Base-by-base conservation (phyloP, 345 rosid species). In the Ceriops tagal region DNA sequence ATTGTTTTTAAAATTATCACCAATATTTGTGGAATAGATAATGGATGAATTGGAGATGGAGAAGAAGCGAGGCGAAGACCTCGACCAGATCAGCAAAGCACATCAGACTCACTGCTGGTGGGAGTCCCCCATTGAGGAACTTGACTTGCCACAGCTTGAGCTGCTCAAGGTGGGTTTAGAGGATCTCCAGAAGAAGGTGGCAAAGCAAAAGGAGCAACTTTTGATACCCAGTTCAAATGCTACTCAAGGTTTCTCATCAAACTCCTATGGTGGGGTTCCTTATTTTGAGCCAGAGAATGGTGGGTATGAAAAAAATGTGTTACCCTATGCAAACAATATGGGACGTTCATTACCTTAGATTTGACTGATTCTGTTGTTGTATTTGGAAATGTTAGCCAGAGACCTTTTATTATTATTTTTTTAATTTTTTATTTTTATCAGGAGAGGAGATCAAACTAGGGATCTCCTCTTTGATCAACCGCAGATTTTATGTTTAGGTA, bases 1-100 rank as follows among this genome's bases (percentile, higher is more conserved):
- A 11, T 55, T 22, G 15, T 16, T 53, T 52, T 32, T 7, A 19
- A 27, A 21, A 4, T 52, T 5, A 20, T 32, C 22, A n/a, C 31
- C 5, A 34, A 16, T 24, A 34, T 18, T 46, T 11, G 16, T 43
- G 47, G 1, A n/a, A 6, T 39, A 67, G 77, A 39, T 79, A 49
- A 37, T 68, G 6, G 63, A 70, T n/a, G 70, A 80, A 65, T 39
- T 90, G 58, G 93, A 86, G 66, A 61, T 2, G 11, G 90, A 90
- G 65, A 85, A 69, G 66, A 83, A 67, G 73, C 72, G 64, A 5
- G 82, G 77, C 0, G 75, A 81, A 60, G 87, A 76, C 53, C 65
- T 90, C 1, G 81, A 77, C 19, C 34, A 58, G 53, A 67, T 74
- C 35, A 75, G 63, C 53, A 79, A 72, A 56, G 77, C 61, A 2